Conservation (phyloP, 805 yeast species). For the Torulaspora maleeae region DNA sequence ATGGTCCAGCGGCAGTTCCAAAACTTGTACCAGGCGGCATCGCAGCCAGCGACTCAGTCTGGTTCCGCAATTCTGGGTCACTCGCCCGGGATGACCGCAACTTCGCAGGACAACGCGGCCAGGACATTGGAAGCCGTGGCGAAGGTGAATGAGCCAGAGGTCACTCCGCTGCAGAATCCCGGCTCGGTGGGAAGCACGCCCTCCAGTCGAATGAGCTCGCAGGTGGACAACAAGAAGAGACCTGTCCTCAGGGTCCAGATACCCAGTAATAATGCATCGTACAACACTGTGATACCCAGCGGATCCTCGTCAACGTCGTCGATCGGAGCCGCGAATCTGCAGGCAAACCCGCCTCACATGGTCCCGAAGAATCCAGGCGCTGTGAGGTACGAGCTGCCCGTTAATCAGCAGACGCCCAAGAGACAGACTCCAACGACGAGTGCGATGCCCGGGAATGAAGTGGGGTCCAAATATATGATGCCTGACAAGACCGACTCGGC, state of each 20-base stretch:
- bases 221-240: conserved; percentile 30
- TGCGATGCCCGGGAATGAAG: background rate
- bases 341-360: background rate
- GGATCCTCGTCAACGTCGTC: conserved; percentile 42
- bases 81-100: conserved; percentile 7
- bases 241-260: conserved; percentile 63
- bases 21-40: conserved; percentile 20
- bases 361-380: conserved; percentile 8
- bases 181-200: conserved; percentile 3
- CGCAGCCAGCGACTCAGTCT: conserved; percentile 5
- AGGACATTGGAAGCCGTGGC: background rate
- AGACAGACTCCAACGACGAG: conserved; percentile 5
- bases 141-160: background rate
- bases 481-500: conserved; percentile 5
- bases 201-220: background rate
- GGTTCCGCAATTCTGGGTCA: background rate
- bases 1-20: conserved; percentile 29
- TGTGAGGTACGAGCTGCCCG: conserved; percentile 4
- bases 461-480: background rate
- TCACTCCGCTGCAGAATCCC: background rate
- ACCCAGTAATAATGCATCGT: conserved; percentile 43
- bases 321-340: conserved; percentile 31
- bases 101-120: background rate
- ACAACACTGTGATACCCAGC: conserved; percentile 27
- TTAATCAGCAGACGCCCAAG: conserved; percentile 6